A percentile compares a stretch with the other conserved stretches of the same genome.
Evolutionary conservation across 768 basidiomycete genomes (phyloP).

Genomic region (Suillus discolor): DNA sequence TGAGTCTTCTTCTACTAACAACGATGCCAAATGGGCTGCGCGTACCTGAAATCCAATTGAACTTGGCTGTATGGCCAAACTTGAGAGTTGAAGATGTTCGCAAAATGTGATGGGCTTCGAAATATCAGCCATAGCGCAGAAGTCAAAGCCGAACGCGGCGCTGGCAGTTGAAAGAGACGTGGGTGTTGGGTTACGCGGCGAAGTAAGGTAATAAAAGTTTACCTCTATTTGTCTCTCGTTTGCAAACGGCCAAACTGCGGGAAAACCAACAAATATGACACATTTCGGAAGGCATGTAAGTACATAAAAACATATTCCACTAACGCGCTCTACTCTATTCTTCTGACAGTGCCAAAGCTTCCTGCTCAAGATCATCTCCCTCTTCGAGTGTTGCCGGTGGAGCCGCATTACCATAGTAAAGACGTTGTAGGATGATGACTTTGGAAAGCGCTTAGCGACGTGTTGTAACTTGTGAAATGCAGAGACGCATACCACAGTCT

Average conservation of each 20-base stretch:
- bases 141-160: conserved; percentile 19
- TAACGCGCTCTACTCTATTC: conserved; percentile 39
- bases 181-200: conserved; percentile 23
- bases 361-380: conserved; percentile 68
- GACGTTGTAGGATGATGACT: conserved; percentile 75
- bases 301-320: conserved; percentile 7
- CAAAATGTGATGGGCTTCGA: conserved; percentile 84
- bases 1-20: neutral
- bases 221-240: conserved; percentile 32
- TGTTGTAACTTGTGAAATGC: conserved; percentile 8
- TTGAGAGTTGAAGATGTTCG: conserved; percentile 93
- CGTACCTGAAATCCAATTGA: conserved; percentile 95
- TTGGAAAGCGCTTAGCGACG: conserved; percentile 18
- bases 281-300: neutral
- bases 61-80: conserved; percentile 92
- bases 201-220: conserved; percentile 28
- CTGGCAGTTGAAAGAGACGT: conserved; percentile 20
- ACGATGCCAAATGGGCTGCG: conserved; percentile 34
- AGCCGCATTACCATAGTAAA: conserved; percentile 73
- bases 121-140: conserved; percentile 26
- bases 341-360: conserved; percentile 64
- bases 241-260: conserved; percentile 8
- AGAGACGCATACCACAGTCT: conserved; percentile 61
- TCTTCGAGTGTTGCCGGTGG: conserved; percentile 52
- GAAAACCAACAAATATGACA: conserved; percentile 5